Base-by-base conservation (phyloP, 768 basidiomycete species). In the Rhodotorula graminis region DNA sequence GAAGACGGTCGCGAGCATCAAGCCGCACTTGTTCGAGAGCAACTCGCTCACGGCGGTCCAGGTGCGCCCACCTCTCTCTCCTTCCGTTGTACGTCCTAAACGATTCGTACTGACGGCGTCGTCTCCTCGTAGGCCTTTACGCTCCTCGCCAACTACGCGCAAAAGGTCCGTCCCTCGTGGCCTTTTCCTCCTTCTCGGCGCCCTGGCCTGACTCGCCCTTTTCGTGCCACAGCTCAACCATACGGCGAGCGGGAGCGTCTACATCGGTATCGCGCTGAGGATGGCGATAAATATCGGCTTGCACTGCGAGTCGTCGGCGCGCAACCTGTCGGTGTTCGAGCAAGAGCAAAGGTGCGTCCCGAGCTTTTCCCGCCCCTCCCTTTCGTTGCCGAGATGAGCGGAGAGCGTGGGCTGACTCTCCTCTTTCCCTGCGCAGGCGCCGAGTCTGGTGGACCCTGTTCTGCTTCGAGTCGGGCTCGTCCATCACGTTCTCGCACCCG, bases 231-330 rank as follows among this genome's bases (percentile, higher is more conserved):
- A 49, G 64, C 53, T 57, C 53, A 65, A 65, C 55, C 55, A 56
- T 44, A 31, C 29, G 42, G 56, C 64, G n/a, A 27, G n/a, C 40
- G 64, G 64, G 0, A 18, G 53, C 42, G 55, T 65, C 42, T 65
- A 46, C 64, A 53, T 65, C 55, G 64, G 64, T 31, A 65, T 65
- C 42, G 64, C 55, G 0, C 14, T 65, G 18, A 42, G 64, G 1
- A 29, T 65, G n/a, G 64, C 64, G 7, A 65, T 65, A 55, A 65
- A 65, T 55, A 55, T 65, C 42, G 64, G 64, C 19, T 23, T 65
- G n/a, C 64, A 65, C 21, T 46, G 42, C n/a, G 64, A 65, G 40
- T 42, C 42, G n/a, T 44, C 42, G 2, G 55, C n/a, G 18, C n/a
- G 29, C n/a, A 21, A 23, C 19, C 5, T 57, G 14, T 29, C 37